These are phyloP conservation scores for Colletotrichum lini DNA, from an alignment of 2,329 filamentous ascomycete species.

Conservation along the genomic window DNA sequence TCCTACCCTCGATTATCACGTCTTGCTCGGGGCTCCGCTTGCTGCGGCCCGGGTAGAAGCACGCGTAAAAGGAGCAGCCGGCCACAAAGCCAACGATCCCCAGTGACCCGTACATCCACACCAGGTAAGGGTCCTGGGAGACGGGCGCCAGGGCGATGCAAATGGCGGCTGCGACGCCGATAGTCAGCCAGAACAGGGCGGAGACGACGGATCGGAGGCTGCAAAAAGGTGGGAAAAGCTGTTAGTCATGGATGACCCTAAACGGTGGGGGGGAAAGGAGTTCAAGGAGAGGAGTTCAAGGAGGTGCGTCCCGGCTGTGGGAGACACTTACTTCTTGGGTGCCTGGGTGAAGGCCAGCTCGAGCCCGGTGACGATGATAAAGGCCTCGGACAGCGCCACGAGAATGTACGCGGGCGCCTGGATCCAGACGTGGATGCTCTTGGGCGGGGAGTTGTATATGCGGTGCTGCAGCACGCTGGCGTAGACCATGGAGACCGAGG, in stretches of 20 bases:
- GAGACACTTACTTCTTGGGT: conserved; percentile 53
- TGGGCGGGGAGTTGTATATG: conserved; percentile 43
- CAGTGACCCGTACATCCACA: conserved; percentile 77
- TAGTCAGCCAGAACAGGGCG: conserved; percentile 63
- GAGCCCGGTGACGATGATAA: conserved; percentile 76
- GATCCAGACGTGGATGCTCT: conserved; percentile 67
- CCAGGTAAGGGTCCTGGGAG: conserved; percentile 73
- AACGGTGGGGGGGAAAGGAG: no score
- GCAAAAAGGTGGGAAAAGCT: background rate
- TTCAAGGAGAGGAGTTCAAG: no score
- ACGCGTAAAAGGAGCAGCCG: conserved; percentile 66
- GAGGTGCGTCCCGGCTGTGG: background rate
- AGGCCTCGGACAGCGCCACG: conserved; percentile 72
- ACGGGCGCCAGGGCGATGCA: conserved; percentile 73
- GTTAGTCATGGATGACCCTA: background rate
- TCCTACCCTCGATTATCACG: background rate
- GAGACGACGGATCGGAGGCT: conserved; percentile 37
- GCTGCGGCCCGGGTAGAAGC: conserved; percentile 2
- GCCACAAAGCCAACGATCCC: conserved; percentile 62
- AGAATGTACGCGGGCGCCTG: conserved; percentile 69
- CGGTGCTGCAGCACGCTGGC: conserved; percentile 44
- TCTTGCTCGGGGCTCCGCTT: background rate
- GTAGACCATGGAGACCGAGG: conserved; percentile 45
- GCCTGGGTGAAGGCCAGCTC: conserved; percentile 84
- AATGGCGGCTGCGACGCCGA: conserved; percentile 57